Percentiles rank a stretch among this genome's conserved stretches.
Evolutionary conservation across 1,139 yeast genomes (phyloP).

Genomic region (Kurtzmaniella quercitrusa): DNA sequence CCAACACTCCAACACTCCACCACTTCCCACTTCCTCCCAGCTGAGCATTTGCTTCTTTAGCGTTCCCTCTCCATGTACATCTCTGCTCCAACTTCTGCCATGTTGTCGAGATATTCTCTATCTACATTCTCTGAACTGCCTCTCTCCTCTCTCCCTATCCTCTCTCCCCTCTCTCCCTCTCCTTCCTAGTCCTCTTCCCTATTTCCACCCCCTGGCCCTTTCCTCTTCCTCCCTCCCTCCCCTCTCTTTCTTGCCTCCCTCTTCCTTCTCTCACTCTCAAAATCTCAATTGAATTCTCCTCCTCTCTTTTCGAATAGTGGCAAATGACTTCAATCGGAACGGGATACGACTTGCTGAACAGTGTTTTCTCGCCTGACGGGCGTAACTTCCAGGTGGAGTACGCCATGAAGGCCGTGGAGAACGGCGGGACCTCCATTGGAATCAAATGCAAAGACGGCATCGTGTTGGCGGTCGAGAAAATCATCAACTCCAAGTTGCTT

Average conservation of each 20-base stretch:
- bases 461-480: slow-evolving; percentile 94
- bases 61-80: no score
- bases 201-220: no score
- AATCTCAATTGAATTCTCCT: background rate
- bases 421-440: slow-evolving; percentile 94
- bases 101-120: no score
- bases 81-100: no score
- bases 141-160: no score
- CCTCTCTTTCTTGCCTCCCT: background rate
- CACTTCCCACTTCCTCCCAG: no score
- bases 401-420: slow-evolving; percentile 96
- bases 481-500: slow-evolving; percentile 78
- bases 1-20: no score
- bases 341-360: slow-evolving; percentile 93
- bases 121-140: no score
- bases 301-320: background rate
- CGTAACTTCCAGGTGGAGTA: slow-evolving; percentile 98
- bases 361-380: slow-evolving; percentile 85
- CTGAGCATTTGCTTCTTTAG: no score
- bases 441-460: slow-evolving; percentile 90
- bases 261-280: background rate
- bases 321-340: slow-evolving; percentile 85
- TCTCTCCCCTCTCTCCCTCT: no score
- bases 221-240: no score
- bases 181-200: no score